Evolutionary conservation across 108 stramenopile species (phyloP), one percentile per base, ranked within the genome.

Genomic region (Fragilaria crotonensis): DNA sequence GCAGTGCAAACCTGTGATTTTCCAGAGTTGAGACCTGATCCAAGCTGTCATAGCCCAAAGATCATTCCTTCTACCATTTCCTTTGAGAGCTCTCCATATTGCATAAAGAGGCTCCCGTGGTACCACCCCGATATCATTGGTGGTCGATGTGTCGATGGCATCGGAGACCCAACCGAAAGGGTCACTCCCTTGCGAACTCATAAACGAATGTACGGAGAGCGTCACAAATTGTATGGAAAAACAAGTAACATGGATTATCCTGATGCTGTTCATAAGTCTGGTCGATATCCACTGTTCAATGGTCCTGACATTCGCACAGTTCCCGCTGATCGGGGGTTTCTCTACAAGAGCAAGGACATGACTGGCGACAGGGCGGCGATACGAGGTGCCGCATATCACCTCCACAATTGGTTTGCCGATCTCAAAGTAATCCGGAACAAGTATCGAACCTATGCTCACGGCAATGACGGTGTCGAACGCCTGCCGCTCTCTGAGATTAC

Each of bases 1-100:
- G 80, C 84, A 0, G 25, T 79, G 25, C 74, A 77, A 52, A 66
- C 66, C 1, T 85, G 84, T 59, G 72, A 73, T 25, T 50, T 81
- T 29, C 72, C 68, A 0, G 33, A 68, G 26, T 71, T 74, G 44
- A 57, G 59, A 3, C 52, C 58, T n/a, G 59, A 47, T 30, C 71
- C 54, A 54, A 19, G 45, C 26, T 73, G 68, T 30, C 46, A 57
- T 4, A 5, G 11, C 18, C 67, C 63, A 0, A 61, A 62, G 30
- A 55, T 83, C 2, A 11, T 60, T 14, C 62, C 67, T 29, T 62
- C 63, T 2, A 72, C 76, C 0, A 41, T 70, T 14, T 63, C 64
- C 2, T 73, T 76, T 51, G 82, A 83, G 45, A 52, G 64, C 3
- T 59, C 54, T 23, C 82, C 82, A 17, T 45, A 68, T 17, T 83